Conservation (phyloP, 1,139 yeast genomes). For the Yamadazyma oceani region DNA sequence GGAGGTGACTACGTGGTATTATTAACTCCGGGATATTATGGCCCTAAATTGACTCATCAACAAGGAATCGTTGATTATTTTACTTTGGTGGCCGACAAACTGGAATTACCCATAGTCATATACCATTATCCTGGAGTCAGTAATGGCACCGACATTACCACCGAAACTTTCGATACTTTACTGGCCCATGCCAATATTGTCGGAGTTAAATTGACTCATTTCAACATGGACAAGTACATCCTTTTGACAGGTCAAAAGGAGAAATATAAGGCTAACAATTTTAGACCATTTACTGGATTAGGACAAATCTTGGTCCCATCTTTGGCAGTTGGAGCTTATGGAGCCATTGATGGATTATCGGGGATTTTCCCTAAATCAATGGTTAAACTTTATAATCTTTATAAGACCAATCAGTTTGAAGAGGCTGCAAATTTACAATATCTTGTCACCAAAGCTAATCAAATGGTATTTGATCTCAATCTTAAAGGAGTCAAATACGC, state of each 20-base stretch:
- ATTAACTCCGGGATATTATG: constrained; percentile 35
- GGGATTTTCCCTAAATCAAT: constrained; percentile 42
- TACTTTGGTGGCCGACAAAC: constrained; percentile 27
- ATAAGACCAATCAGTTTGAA: constrained; percentile 26
- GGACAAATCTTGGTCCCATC: constrained; percentile 50
- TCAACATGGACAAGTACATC: constrained; percentile 37
- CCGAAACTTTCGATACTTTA: constrained; percentile 34
- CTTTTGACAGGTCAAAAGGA: constrained; percentile 35
- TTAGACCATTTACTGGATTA: constrained; percentile 45
- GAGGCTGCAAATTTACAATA: constrained; percentile 43
- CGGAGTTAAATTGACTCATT: constrained; percentile 41
- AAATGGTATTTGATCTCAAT: constrained; percentile 39
- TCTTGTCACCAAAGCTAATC: constrained; percentile 39
- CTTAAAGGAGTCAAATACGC: constrained; percentile 47
- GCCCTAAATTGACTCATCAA: constrained; percentile 31
- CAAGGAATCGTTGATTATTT: constrained; percentile 36
- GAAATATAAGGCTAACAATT: constrained; percentile 29
- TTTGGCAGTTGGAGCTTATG: constrained; percentile 40
- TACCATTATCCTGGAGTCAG: constrained; percentile 43
- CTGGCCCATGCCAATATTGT: constrained; percentile 33
- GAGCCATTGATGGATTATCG: constrained; percentile 49
- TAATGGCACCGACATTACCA: constrained; percentile 36
- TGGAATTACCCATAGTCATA: constrained; percentile 33
- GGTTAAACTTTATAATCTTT: constrained; percentile 33
- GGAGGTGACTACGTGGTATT: constrained; percentile 37